Base-by-base conservation (phyloP, 2,329 filamentous ascomycete species). In the Aurifilum marmelostoma region DNA sequence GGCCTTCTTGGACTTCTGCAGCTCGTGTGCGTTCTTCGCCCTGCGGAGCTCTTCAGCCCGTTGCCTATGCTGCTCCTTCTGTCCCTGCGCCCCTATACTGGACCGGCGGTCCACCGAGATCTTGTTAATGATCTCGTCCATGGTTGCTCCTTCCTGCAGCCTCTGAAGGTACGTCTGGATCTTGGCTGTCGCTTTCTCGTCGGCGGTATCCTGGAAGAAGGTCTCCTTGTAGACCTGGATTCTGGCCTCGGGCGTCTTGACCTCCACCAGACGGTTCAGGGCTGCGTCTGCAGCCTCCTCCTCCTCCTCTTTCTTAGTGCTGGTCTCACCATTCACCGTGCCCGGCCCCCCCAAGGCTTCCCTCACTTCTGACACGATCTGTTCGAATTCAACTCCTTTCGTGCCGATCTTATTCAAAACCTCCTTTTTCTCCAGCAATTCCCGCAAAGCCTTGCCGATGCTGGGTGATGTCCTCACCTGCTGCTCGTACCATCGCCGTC, bases 401-500 rank as follows among this genome's bases (percentile, higher is more conserved):
- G 66, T 67, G 11, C 69, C 70, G 3, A 70, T 63, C 56, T 72
- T 64, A 24, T 69, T 71, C 21, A 71, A 66, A 3, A 67, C 62
- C 3, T 70, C 68, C 59, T 27, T 68, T 32, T 59, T 67, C 47
- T 68, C 67, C 47, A 66, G 58, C 32, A 69, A 59, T 29, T 74
- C 72, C 41, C 74, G 72, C 18, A 73, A 73, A 29, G 76, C 58
- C n/a, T 69, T 71, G 41, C 69, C 66, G 34, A 74, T 68, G 16
- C 69, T 73, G 16, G 69, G 71, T n/a, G 70, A 75, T 18, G 65
- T 69, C 47, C 67, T 73, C 65, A 72, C 71, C 37, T 66, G 73
- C 69, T 76, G 74, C n/a, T 83, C 81, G 68, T 87, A 85, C 85
- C 86, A 88, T 14, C 81, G 80, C 70, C 81, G 80, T 73, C 85